Evolutionary conservation across 306 rosid species (phyloP), one percentile per base, ranked within the genome.

Genomic region (Gastrolobium bilobum): DNA sequence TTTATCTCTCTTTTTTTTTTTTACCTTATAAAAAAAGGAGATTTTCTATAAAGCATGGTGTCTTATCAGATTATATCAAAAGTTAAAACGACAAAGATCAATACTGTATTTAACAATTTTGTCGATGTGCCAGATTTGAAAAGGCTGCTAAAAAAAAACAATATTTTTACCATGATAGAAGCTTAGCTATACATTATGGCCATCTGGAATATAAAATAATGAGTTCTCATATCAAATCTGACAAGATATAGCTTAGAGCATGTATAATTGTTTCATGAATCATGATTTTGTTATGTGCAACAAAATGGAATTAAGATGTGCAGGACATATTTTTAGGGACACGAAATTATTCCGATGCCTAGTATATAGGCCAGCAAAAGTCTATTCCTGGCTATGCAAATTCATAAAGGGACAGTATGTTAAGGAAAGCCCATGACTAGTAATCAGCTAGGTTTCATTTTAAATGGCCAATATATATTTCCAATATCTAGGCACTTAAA

Each of bases 221-320:
- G 8, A 10, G 2, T 7, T 71, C 54, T 57, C 44, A 43, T 15
- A 31, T 2, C 15, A 15, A 11, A 68, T 44, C 57, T 31, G 35
- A 30, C 56, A 40, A 62, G 54, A 39, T n/a, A 44, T 40, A 33
- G 9, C 59, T 57, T 35, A 51, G 9, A 53, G 62, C 47, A 42
- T 13, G 38, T 5, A n/a, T 10, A 74, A 81, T 46, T 35, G 8
- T 26, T 66, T 46, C 65, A 37, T 5, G 56, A 67, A 13, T 71
- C 38, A 8, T 47, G 63, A 64, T 77, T 62, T 62, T 30, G 56
- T 50, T 34, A 39, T 59, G 35, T 2, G 52, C 44, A 47, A 35
- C 58, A 71, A 77, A 54, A 14, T 54, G 48, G 38, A 71, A 62
- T 71, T 14, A 54, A 47, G 60, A 73, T 65, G 38, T 71, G 31